Evolutionary conservation across 768 basidiomycete species (phyloP).

Genomic region (Lentinula raphanica): DNA sequence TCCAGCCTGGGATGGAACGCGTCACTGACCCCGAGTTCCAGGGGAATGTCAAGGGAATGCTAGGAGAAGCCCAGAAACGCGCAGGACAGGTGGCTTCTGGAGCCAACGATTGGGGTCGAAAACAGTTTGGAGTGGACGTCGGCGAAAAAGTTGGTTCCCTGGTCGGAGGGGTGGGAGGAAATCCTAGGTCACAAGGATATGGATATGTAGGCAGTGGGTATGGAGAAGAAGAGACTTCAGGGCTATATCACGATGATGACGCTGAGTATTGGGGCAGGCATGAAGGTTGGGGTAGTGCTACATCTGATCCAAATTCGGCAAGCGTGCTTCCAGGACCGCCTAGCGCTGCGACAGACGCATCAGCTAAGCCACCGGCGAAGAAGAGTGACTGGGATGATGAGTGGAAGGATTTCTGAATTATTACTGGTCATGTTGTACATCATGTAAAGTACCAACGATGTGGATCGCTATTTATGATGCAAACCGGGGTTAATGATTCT

Average conservation of each 20-base stretch:
- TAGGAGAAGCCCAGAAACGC: conserved; percentile 59
- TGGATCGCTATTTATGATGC: not conserved
- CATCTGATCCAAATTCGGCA: conserved; percentile 12
- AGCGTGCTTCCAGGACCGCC: conserved; percentile 13
- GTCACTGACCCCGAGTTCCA: conserved; percentile 80
- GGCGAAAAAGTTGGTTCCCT: conserved; percentile 70
- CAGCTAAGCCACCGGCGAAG: conserved; percentile 32
- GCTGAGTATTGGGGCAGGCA: conserved; percentile 50
- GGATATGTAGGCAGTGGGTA: conserved; percentile 40
- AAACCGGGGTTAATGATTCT: too few relatives aligned
- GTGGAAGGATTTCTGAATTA: conserved; percentile 70
- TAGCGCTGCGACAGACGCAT: conserved; percentile 13
- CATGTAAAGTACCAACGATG: not conserved
- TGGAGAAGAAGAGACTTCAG: conserved; percentile 49
- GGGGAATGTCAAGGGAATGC: conserved; percentile 66
- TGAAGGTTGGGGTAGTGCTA: conserved; percentile 5
- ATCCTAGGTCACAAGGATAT: conserved; percentile 51
- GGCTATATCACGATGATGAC: conserved; percentile 54
- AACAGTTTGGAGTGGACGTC: conserved; percentile 80
- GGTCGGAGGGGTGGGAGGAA: conserved; percentile 56
- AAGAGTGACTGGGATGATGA: conserved; percentile 71
- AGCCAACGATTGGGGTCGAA: conserved; percentile 75
- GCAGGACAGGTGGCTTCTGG: conserved; percentile 57
- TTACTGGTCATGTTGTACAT: not conserved
- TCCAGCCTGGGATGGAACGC: conserved; percentile 83